phyloP scores from a whole-genome alignment of 805 yeast species.

The Candida ascalaphidarum region DNA sequence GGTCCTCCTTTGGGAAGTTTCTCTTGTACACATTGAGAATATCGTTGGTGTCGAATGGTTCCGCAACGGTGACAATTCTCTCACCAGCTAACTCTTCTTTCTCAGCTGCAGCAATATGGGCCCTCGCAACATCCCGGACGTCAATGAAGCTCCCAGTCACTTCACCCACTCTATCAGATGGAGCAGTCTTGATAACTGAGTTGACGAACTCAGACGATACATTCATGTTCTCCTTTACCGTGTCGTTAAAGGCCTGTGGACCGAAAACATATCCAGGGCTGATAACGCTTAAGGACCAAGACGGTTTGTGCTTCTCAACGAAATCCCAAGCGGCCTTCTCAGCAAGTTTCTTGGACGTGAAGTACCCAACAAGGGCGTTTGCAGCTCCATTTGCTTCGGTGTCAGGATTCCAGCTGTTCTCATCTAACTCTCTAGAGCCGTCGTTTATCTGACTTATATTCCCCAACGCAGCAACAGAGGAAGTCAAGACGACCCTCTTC shows the following conservation, averaged over 20 bases:
- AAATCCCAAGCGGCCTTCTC: constrained; percentile 24
- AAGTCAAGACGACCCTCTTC: constrained; percentile 35
- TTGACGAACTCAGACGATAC: constrained; percentile 5
- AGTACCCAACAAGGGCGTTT: constrained; percentile 9
- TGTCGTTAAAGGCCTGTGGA: constrained; percentile 14
- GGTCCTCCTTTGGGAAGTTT: too few relatives aligned
- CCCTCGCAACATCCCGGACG: constrained; percentile 56
- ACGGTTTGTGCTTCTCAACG: constrained; percentile 16
- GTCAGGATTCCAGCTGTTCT: constrained; percentile 7
- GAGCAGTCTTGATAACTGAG: constrained; percentile 2
- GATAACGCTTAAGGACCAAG: constrained; percentile 27
- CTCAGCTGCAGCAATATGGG: constrained; percentile 46
- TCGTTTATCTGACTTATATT: constrained; percentile 1
- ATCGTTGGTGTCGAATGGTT: too few relatives aligned
- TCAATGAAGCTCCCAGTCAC: constrained; percentile 19
- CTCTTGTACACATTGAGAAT: too few relatives aligned
- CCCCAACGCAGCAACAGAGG: constrained; percentile 47
- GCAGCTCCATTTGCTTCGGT: constrained; percentile 7
- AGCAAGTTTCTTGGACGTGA: constrained; percentile 15
- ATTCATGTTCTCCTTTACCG: constrained; percentile 5
- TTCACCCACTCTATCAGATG: constrained; percentile 3
- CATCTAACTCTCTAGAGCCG: constrained; percentile 6
- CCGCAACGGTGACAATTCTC: too few relatives aligned
- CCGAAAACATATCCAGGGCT: constrained; percentile 17
- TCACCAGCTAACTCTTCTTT: constrained; percentile 21